Percentiles rank a stretch among this genome's conserved stretches.
Conservation (phyloP, 257 asterid species). For the Plantago elongata region DNA sequence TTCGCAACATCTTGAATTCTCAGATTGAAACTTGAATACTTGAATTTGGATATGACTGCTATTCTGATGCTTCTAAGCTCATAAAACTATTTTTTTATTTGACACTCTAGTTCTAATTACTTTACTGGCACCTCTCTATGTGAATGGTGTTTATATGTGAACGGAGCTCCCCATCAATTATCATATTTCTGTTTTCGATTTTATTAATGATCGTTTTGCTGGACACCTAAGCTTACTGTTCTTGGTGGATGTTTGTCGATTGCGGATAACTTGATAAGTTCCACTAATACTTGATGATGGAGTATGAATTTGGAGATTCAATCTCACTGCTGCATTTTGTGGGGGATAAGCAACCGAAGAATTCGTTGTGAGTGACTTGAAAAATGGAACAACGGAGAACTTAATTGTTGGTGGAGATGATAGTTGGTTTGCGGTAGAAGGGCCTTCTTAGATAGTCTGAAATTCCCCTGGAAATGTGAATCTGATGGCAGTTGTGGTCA, state of each 20-base stretch:
- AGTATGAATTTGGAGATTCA: background rate
- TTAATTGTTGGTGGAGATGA: background rate
- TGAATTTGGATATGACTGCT: conserved; percentile 1
- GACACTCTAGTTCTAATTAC: no score
- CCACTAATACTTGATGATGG: background rate
- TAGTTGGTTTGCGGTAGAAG: background rate
- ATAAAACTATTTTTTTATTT: background rate
- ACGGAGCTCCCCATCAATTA: background rate
- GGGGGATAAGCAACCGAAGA: background rate
- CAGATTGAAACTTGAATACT: no score
- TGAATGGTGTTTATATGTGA: background rate
- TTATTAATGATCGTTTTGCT: background rate
- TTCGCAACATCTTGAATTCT: no score
- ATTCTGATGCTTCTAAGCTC: background rate
- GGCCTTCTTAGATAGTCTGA: background rate
- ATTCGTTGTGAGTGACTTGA: background rate
- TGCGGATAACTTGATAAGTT: background rate
- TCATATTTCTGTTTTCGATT: background rate
- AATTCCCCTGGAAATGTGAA: background rate
- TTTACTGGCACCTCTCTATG: no score
- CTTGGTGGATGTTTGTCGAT: background rate
- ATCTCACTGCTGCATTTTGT: background rate
- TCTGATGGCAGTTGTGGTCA: no score
- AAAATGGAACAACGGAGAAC: background rate
- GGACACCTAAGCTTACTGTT: background rate